Evolutionary conservation across 1,284 basidiomycete species (phyloP), one percentile per base, ranked within the genome.

Genomic region (Fistulina hepatica): DNA sequence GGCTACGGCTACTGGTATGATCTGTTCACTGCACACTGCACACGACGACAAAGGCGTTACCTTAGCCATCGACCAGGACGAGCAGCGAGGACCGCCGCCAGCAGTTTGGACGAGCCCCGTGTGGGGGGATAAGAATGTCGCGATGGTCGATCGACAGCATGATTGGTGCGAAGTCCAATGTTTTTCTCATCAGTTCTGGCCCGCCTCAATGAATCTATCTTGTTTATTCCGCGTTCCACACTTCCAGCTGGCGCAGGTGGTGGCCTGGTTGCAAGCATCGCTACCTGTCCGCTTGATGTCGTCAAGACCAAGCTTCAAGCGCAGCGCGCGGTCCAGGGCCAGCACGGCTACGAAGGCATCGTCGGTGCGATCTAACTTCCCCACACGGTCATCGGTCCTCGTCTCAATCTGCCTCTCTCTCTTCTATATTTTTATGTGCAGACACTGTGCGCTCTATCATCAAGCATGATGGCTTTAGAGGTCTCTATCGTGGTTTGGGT

Each of bases 261-360:
- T 39, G 94, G 94, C 43, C 71, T 98, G 43, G 84, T 93, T 48
- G 84, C 89, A 39, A 90, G 85, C 57, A 72, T 98, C 47, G 86
- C 92, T 42, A 98, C 94, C 7, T 98, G 95, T 58, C 94, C 94
- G 6, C 71, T 98, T 41, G 94, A 98, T 59, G 94, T 98, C 32
- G 73, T 98, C 60, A 98, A 98, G 69, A 98, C 94, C 1, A 88
- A 89, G 48, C 63, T 98, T 31, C 94, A 98, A 64, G 94, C 95
- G 13, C 90, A 95, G 59, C 70, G 74, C 42, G 66, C 69, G 17
- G 61, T 77, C 20, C 69, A 67, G 33, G 80, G 80, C 21, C 71
- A 80, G 43, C 59, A 65, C 40, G 76, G 72, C 12, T 92, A 93
- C 58, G 64, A 79, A 50, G 85, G 89, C 30, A 76, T 92, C 37